Percentiles rank a stretch among this genome's conserved stretches.
These are phyloP conservation scores for Chalciporus piperatus DNA, from an alignment of 768 basidiomycete species.

Conservation along the genomic window DNA sequence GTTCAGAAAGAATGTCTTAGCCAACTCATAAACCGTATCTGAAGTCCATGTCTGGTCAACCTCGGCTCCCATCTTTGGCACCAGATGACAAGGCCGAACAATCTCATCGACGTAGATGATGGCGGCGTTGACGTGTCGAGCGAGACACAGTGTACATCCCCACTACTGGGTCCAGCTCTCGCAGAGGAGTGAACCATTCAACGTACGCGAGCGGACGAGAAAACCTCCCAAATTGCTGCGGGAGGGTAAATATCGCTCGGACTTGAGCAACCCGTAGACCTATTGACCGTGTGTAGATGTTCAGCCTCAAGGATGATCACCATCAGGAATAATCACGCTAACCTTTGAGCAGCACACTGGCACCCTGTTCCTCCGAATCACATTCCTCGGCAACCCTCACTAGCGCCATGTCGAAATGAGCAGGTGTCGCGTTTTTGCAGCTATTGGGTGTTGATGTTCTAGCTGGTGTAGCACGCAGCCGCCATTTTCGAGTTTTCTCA, in stretches of 20 bases:
- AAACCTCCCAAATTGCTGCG: slow-evolving; percentile 3
- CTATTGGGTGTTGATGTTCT: too few relatives aligned
- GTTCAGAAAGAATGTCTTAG: slow-evolving; percentile 1
- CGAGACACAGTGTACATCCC: not conserved
- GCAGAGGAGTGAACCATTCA: not conserved
- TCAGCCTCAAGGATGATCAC: not conserved
- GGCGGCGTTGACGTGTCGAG: not conserved
- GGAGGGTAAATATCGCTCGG: slow-evolving; percentile 8
- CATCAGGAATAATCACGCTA: not conserved
- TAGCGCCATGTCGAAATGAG: too few relatives aligned
- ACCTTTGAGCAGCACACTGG: not conserved
- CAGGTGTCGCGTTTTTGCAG: too few relatives aligned
- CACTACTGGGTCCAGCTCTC: not conserved
- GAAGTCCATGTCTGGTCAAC: not conserved
- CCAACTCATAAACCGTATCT: not conserved
- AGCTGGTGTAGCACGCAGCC: too few relatives aligned
- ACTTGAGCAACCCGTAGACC: slow-evolving; percentile 12
- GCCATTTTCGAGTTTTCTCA: too few relatives aligned
- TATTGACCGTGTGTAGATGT: not conserved
- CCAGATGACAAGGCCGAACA: slow-evolving; percentile 1
- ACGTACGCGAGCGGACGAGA: slow-evolving; percentile 19
- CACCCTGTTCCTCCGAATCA: too few relatives aligned
- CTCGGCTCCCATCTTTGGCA: slow-evolving; percentile 1
- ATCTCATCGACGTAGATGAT: not conserved
- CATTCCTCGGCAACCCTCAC: too few relatives aligned